A percentile compares a stretch with the other conserved stretches of the same genome.
Conservation (phyloP, 1,284 basidiomycete genomes). For the Ustilago curta region DNA sequence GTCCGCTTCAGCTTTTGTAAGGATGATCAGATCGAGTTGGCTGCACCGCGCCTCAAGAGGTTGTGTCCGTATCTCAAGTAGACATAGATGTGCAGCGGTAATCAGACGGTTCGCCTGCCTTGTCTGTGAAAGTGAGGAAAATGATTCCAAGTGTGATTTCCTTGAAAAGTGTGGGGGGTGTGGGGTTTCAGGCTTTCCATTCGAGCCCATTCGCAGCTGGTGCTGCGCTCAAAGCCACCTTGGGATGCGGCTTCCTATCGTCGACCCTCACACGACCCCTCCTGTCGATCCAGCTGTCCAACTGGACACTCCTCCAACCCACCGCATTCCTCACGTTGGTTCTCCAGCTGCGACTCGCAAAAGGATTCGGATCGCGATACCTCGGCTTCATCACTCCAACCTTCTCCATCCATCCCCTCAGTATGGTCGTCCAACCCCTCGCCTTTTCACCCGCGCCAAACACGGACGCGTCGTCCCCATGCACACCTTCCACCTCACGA, state of each 20-base stretch:
- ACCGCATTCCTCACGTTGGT: conserved; percentile 44
- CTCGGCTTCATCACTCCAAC: conserved; percentile 27
- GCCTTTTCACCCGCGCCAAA: conserved; percentile 17
- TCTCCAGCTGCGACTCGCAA: conserved; percentile 29
- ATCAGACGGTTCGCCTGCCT: no score
- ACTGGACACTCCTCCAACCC: conserved; percentile 41
- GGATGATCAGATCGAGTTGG: conserved; percentile 60
- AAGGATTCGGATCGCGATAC: conserved; percentile 56
- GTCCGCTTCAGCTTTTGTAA: conserved; percentile 67
- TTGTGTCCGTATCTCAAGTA: conserved; percentile 35
- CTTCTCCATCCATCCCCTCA: conserved; percentile 13
- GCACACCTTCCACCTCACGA: conserved; percentile 25
- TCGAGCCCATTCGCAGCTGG: background rate
- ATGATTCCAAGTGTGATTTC: background rate
- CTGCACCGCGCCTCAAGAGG: conserved; percentile 53
- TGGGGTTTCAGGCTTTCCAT: conserved; percentile 16
- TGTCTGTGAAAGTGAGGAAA: no score
- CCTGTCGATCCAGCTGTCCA: conserved; percentile 52
- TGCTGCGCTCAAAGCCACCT: no score
- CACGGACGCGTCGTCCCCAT: conserved; percentile 14
- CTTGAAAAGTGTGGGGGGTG: background rate
- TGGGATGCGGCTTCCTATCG: conserved; percentile 17
- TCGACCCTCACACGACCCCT: conserved; percentile 2
- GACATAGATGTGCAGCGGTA: background rate
- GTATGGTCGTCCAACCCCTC: background rate